phyloP scores from a whole-genome alignment of 176 grass and related monocot species.

The Zoysia pacifica region DNA sequence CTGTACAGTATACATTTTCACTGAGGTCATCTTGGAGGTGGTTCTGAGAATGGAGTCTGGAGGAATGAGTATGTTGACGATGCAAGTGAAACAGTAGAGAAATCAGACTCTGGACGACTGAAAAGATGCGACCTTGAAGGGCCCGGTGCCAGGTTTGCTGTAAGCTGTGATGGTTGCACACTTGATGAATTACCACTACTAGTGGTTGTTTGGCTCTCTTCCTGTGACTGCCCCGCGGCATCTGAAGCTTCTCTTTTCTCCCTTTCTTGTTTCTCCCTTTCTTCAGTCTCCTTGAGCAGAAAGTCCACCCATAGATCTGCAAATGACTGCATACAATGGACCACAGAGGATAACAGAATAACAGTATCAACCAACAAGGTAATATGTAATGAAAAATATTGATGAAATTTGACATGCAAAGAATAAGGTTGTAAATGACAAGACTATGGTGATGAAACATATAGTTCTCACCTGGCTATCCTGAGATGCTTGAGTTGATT shows the following conservation, averaged over 20 bases:
- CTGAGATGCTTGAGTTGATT: conserved; percentile 55
- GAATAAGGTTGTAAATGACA: not conserved
- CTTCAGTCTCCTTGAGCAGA: conserved; percentile 94
- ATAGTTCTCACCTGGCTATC: conserved; percentile 61
- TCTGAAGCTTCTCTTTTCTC: conserved; percentile 73
- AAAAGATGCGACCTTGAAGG: conserved; percentile 32
- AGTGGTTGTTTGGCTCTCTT: conserved; percentile 6
- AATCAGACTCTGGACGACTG: conserved; percentile 44
- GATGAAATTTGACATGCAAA: conserved; percentile 1
- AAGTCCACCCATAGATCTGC: conserved; percentile 93
- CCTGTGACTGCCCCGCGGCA: conserved; percentile 36
- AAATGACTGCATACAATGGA: conserved; percentile 66
- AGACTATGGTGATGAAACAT: conserved; percentile 1
- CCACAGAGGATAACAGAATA: not conserved
- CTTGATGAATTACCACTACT: not conserved
- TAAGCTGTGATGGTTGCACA: conserved; percentile 11
- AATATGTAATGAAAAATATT: not conserved
- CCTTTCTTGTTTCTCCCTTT: conserved; percentile 93
- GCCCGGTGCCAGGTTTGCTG: conserved; percentile 32
- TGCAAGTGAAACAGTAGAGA: conserved; percentile 40
- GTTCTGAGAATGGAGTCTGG: conserved; percentile 20
- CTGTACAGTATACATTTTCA: conserved; percentile 43
- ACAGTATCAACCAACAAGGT: not conserved
- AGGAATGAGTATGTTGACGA: conserved; percentile 26
- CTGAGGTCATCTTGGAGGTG: conserved; percentile 34